Evolutionary conservation across 305 asterid species (phyloP).

Genomic region (Fraxinus nigra): DNA sequence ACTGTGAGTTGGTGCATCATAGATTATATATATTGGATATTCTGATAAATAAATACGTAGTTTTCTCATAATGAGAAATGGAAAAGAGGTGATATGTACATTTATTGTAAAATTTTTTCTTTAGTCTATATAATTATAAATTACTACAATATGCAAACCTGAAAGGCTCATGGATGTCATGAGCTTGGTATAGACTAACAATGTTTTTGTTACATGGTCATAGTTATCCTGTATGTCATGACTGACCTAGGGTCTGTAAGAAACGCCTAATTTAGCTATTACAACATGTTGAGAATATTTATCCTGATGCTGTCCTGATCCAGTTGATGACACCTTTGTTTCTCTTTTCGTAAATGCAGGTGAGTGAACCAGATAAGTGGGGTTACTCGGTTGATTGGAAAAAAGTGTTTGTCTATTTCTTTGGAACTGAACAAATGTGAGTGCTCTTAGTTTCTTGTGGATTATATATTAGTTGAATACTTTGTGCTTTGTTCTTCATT

Average conservation of each 20-base stretch:
- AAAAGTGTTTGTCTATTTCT: conserved; percentile 78
- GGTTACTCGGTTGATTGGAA: conserved; percentile 70
- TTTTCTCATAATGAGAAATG: not conserved
- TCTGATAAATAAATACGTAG: not conserved
- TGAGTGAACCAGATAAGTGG: conserved; percentile 86
- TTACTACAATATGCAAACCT: not conserved
- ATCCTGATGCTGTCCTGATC: not conserved
- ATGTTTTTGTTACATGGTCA: not conserved
- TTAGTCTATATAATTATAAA: not conserved
- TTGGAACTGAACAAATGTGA: conserved; percentile 89
- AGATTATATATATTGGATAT: not conserved
- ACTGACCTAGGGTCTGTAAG: not conserved
- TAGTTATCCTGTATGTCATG: not conserved
- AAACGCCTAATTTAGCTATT: not conserved
- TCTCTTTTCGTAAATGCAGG: conserved; percentile 53
- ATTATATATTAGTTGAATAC: not conserved
- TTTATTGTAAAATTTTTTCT: not conserved
- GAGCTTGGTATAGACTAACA: not conserved
- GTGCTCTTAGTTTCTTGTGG: conserved; percentile 26
- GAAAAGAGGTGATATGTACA: not conserved
- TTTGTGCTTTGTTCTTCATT: conserved; percentile 7
- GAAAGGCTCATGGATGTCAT: not conserved
- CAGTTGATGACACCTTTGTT: not conserved
- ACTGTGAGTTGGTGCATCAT: not conserved
- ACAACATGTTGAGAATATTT: not conserved